Conservation (phyloP, 75 land plant species). For the Cupressus sempervirens region DNA sequence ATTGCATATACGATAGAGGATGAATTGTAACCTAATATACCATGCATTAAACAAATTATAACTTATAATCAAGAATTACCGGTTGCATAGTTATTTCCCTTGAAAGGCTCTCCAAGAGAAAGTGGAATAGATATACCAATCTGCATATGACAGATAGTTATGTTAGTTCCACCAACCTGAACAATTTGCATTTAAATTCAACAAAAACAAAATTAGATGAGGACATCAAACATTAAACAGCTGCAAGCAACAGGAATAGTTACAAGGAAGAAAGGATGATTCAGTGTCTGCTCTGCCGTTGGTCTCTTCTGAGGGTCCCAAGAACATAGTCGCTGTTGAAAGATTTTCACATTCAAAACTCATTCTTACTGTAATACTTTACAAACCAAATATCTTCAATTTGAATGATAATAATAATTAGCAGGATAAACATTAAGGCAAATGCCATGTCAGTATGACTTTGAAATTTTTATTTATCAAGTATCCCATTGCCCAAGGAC, state of each 20-base stretch:
- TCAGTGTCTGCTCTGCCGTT: slow-evolving; percentile 71
- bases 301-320: slow-evolving; percentile 89
- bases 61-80: neutral
- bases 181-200: neutral
- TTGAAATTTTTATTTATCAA: neutral
- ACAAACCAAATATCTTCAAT: neutral
- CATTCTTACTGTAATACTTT: neutral
- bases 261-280: slow-evolving; percentile 89
- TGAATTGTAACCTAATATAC: neutral
- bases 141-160: neutral
- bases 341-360: neutral
- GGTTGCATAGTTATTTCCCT: neutral
- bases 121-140: slow-evolving; percentile 7
- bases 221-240: neutral
- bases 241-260: neutral
- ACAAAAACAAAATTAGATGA: neutral
- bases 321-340: slow-evolving; percentile 50
- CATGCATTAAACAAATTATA: neutral
- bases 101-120: slow-evolving; percentile 6
- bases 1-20: neutral
- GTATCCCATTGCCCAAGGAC: neutral
- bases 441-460: neutral
- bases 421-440: neutral
- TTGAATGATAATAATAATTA: neutral
- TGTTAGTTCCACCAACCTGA: neutral